Evolutionary conservation across 176 grass and related monocot genomes (phyloP).

Genomic region (Pontederia crassipes): DNA sequence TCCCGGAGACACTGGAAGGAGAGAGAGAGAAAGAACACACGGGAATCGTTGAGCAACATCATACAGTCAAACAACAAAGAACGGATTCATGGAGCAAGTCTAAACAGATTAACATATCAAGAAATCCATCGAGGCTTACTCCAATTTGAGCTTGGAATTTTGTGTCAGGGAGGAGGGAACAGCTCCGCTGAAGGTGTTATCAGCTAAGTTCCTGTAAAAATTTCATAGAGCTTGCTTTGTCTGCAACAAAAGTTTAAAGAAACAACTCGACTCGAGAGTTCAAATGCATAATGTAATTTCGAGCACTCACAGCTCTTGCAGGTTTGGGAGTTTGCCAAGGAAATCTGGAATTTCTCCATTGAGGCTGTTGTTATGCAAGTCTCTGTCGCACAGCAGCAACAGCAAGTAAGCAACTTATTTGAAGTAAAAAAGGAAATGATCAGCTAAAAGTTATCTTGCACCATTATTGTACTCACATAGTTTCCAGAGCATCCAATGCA

Average conservation of each 20-base stretch:
- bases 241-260: too few species aligned
- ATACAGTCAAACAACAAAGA: too few species aligned
- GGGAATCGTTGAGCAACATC: too few species aligned
- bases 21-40: background rate
- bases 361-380: background rate
- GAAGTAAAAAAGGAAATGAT: background rate
- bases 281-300: background rate
- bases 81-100: too few species aligned
- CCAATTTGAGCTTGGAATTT: background rate
- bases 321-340: background rate
- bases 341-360: background rate
- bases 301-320: background rate
- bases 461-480: background rate
- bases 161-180: background rate
- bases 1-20: background rate
- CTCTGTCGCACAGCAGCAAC: background rate
- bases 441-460: too few species aligned
- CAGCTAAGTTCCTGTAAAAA: background rate
- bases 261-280: background rate
- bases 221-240: background rate
- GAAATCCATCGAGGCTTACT: background rate
- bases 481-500: background rate
- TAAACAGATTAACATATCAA: too few species aligned
- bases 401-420: background rate
- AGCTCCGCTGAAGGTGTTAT: background rate